Base-by-base conservation (phyloP, 2,329 filamentous ascomycete genomes). In the Talaromyces sp. region DNA sequence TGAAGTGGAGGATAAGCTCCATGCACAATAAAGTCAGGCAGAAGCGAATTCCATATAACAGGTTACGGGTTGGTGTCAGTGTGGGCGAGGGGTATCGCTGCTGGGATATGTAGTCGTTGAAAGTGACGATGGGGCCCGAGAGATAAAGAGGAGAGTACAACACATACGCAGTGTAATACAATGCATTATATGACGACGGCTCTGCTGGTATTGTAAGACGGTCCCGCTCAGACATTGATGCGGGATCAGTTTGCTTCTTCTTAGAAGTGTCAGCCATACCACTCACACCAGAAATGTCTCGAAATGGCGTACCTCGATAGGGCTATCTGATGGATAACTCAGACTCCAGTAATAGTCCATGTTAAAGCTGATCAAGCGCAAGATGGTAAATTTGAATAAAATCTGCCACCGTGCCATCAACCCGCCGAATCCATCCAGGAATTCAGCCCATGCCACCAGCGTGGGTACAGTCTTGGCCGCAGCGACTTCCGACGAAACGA, bases 201-300 rank as follows among this genome's bases (percentile, higher is more conserved):
- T 84, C 81, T 3, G 92, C 91, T 0, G 94, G 86, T 40, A 88
- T 88, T 56, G 82, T 79, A 59, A 97, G 83, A 17, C 94, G 89
- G 67, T 99, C 93, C 65, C 88, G 83, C 73, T 99, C 94, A 5
- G 92, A 94, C 37, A 97, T 83, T 66, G 88, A 85, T 56, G 90
- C 80, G 43, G 89, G 89, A 81, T 97, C 91, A 63, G 96, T 82
- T 80, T 96, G 91, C 89, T 97, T 97, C 93, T 97, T 97, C 92
- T 97, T 94, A 69, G 66, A 59, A 41, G 62, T 65, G 64, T 72
- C 60, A 71, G 73, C 60, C 3, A 43, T 28, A 40, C 11, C 5
- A 4, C 17, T 40, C 17, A 36, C 28, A 31, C 28, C 17, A 4
- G 8, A 19, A 35, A 17, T n/a, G 13, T 39, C n/a, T 28, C 13